These are phyloP conservation scores for Punica granatum DNA, from an alignment of 345 rosid genomes.

Conservation along the genomic window DNA sequence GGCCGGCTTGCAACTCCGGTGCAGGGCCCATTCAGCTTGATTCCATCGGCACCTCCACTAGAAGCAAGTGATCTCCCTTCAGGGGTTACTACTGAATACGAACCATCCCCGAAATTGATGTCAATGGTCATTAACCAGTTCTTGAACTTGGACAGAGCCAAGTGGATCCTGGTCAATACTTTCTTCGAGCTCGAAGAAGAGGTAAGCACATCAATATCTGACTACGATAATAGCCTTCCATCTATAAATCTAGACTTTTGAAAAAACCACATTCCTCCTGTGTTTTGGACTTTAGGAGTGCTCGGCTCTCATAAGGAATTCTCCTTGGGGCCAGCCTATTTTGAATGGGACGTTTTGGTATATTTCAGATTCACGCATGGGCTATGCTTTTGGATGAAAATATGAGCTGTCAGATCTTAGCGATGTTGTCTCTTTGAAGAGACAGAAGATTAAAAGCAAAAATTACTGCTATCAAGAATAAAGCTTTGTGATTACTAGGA, in stretches of 20 bases:
- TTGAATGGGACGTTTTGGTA: too few relatives aligned
- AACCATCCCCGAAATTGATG: background rate
- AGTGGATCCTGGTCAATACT: constrained; percentile 10
- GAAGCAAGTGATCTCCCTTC: constrained; percentile 7
- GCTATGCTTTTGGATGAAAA: too few relatives aligned
- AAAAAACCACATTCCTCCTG: too few relatives aligned
- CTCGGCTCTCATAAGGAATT: too few relatives aligned
- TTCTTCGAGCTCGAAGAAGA: constrained; percentile 10
- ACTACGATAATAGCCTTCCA: background rate
- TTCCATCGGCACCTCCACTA: background rate
- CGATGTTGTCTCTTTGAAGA: too few relatives aligned
- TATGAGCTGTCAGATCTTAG: too few relatives aligned
- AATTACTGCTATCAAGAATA: too few relatives aligned
- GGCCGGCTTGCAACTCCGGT: constrained; percentile 5
- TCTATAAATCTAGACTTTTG: too few relatives aligned
- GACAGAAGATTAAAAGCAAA: too few relatives aligned
- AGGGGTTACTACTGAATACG: background rate
- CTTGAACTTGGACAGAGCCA: constrained; percentile 5
- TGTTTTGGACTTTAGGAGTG: too few relatives aligned
- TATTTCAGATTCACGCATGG: too few relatives aligned
- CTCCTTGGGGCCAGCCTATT: too few relatives aligned
- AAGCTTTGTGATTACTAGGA: background rate
- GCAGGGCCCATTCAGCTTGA: background rate
- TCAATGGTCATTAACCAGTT: constrained; percentile 3
- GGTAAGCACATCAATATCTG: background rate